Percentiles rank a stretch among this genome's conserved stretches.
These are phyloP conservation scores for Skeletonema marinoi DNA, from an alignment of 108 stramenopile species.

Conservation along the genomic window DNA sequence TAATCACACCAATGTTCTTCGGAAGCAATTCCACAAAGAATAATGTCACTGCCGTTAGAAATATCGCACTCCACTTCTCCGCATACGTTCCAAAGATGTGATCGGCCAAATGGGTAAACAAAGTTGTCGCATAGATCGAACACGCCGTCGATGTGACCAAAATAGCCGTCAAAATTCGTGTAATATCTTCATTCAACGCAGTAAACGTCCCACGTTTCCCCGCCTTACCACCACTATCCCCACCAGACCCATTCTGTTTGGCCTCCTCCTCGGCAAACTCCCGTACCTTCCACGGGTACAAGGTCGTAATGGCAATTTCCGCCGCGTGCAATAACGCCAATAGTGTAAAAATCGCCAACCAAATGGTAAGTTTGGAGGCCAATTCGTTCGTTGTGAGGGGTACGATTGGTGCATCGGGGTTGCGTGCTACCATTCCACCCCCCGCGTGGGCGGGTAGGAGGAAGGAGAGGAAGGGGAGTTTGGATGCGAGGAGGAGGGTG, in stretches of 20 bases:
- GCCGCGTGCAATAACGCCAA: conserved; percentile 89
- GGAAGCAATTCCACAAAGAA: conserved; percentile 97
- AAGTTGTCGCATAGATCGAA: conserved; percentile 81
- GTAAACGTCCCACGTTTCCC: conserved; percentile 76
- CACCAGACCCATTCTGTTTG: conserved; percentile 30
- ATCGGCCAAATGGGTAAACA: conserved; percentile 88
- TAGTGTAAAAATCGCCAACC: conserved; percentile 60
- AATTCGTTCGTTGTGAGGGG: conserved; percentile 47
- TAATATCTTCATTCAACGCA: conserved; percentile 92
- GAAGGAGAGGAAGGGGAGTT: conserved; percentile 5
- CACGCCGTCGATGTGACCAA: conserved; percentile 92
- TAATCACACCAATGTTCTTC: conserved; percentile 93
- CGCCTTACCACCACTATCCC: conserved; percentile 5
- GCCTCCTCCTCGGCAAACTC: conserved; percentile 97
- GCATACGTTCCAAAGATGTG: conserved; percentile 77
- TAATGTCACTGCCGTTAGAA: conserved; percentile 87
- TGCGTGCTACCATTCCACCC: conserved; percentile 35
- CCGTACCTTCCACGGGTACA: conserved; percentile 96
- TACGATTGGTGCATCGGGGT: conserved; percentile 32
- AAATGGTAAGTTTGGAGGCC: conserved; percentile 41
- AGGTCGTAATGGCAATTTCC: conserved; percentile 96
- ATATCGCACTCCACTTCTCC: conserved; percentile 87
- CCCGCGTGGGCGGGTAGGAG: conserved; percentile 8
- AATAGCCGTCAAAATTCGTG: conserved; percentile 93
- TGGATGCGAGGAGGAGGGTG: background rate